Percentiles rank a stretch among this genome's conserved stretches.
Evolutionary conservation across 2,329 filamentous ascomycete genomes (phyloP).

Genomic region (Sclerotinia borealis): DNA sequence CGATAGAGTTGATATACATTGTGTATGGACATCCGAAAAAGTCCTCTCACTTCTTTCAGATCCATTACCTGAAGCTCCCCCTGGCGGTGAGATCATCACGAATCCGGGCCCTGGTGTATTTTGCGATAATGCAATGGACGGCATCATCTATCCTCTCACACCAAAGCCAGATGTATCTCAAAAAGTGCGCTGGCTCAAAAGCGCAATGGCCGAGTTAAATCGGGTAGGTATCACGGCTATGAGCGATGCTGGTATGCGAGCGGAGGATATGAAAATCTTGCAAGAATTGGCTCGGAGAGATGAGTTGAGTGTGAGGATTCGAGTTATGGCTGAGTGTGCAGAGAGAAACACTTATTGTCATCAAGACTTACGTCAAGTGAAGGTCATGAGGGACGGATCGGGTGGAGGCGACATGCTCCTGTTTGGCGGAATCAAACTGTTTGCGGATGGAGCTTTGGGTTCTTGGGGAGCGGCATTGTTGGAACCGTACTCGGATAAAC

Average conservation of each 20-base stretch:
- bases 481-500: slow-evolving; percentile 62
- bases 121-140: slow-evolving; percentile 66
- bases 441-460: slow-evolving; percentile 63
- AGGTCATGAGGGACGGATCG: slow-evolving; percentile 19
- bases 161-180: slow-evolving; percentile 48
- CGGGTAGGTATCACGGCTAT: slow-evolving; percentile 61
- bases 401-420: slow-evolving; percentile 36
- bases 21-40: slow-evolving; percentile 60
- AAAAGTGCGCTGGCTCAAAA: slow-evolving; percentile 49
- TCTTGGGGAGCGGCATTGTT: slow-evolving; percentile 68
- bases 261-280: slow-evolving; percentile 49
- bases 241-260: slow-evolving; percentile 60
- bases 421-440: slow-evolving; percentile 62
- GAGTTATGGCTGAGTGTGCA: slow-evolving; percentile 63
- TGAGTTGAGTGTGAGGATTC: slow-evolving; percentile 57
- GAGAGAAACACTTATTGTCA: slow-evolving; percentile 59
- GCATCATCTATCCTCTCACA: slow-evolving; percentile 48
- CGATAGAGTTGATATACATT: slow-evolving; percentile 64
- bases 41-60: slow-evolving; percentile 55
- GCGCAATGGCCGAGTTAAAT: slow-evolving; percentile 58
- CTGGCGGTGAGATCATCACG: slow-evolving; percentile 58
- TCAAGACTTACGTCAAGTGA: slow-evolving; percentile 30
- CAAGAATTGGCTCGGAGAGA: slow-evolving; percentile 43
- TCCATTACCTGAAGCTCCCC: slow-evolving; percentile 41
- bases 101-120: slow-evolving; percentile 61